Evolutionary conservation across 2,329 filamentous ascomycete species (phyloP).

Genomic region (Ceratocystis smalleyi): DNA sequence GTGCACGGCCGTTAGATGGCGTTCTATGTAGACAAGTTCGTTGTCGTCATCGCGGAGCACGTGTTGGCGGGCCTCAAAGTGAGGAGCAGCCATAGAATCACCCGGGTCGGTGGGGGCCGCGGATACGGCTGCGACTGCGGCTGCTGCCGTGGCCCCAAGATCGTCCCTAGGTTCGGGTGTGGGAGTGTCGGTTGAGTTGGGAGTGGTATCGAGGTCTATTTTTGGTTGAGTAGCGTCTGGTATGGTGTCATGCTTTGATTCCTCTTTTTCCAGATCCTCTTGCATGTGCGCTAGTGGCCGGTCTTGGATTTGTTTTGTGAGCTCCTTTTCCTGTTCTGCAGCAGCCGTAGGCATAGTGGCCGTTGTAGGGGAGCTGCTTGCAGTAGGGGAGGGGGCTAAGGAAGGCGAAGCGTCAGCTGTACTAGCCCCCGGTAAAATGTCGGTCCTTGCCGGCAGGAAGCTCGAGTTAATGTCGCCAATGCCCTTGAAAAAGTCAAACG

Average conservation of each 20-base stretch:
- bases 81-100: conserved; percentile 21
- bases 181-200: too few relatives aligned
- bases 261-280: conserved; percentile 73
- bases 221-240: too few relatives aligned
- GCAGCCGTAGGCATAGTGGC: neutral
- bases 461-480: conserved; percentile 98
- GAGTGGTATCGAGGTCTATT: too few relatives aligned
- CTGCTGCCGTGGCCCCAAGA: conserved; percentile 13
- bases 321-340: conserved; percentile 66
- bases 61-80: conserved; percentile 37
- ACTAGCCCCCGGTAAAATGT: conserved; percentile 28
- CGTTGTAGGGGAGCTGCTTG: conserved; percentile 42
- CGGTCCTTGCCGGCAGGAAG: conserved; percentile 68
- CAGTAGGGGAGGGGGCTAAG: conserved; percentile 36
- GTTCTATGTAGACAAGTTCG: conserved; percentile 63
- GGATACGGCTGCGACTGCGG: neutral
- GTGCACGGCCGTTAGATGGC: conserved; percentile 62
- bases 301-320: conserved; percentile 79
- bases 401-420: neutral
- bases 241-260: conserved; percentile 32
- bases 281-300: conserved; percentile 84
- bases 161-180: too few relatives aligned
- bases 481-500: conserved; percentile 95
- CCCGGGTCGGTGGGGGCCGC: conserved; percentile 17
- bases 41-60: conserved; percentile 76